Conservation (phyloP, 306 rosid species). For the Rubus parviflorus region DNA sequence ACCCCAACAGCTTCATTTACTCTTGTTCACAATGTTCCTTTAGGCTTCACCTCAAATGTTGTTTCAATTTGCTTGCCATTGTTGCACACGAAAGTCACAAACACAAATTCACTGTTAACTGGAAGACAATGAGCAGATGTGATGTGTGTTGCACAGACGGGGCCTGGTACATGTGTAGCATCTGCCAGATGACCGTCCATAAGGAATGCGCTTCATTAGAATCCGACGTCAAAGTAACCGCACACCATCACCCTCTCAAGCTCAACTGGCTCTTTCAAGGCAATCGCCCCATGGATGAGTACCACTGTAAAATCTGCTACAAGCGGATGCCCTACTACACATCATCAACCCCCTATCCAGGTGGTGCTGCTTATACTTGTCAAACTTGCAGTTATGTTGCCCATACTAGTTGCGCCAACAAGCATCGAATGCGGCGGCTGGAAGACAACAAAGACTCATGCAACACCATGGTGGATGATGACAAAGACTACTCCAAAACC, state of each 20-base stretch:
- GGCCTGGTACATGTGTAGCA: not conserved
- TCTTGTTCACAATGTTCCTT: not conserved
- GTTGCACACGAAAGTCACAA: no score
- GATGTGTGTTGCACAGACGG: no score
- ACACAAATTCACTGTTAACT: no score
- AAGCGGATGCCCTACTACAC: not conserved
- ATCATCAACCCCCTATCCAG: not conserved
- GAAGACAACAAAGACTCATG: no score
- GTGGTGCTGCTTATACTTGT: not conserved
- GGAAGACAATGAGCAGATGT: no score
- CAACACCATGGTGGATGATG: no score
- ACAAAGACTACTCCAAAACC: no score
- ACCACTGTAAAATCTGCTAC: not conserved
- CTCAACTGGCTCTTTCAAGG: not conserved
- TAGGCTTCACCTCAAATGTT: not conserved
- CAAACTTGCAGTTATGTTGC: not conserved
- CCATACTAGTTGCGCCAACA: not conserved
- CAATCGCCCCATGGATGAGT: not conserved
- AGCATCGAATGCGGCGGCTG: no score
- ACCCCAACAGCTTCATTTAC: not conserved
- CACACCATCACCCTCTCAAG: not conserved
- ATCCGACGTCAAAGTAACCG: not conserved
- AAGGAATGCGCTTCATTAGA: not conserved
- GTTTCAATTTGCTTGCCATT: no score
- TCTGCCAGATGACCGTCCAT: not conserved